Conservation (phyloP, 208 protist species). For the Wallacemonas sp. region DNA sequence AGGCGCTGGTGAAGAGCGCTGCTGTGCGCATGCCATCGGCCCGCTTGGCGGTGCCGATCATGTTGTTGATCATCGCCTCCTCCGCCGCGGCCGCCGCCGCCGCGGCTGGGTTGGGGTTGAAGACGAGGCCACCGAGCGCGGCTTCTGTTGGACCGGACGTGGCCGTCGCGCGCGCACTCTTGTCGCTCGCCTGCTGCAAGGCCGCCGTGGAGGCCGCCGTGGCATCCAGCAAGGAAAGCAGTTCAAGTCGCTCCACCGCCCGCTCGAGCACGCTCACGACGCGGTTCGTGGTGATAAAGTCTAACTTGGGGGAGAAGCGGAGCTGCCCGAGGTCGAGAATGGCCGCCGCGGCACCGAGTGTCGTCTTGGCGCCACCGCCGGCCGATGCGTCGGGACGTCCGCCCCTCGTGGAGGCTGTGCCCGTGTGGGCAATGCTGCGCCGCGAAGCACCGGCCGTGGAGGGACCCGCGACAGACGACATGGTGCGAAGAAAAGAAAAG, state of each 20-base stretch:
- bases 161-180: conserved; percentile 1
- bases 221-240: conserved; percentile 77
- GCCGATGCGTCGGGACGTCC: neutral
- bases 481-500: neutral
- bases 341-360: conserved; percentile 16
- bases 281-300: conserved; percentile 77
- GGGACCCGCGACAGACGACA: neutral
- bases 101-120: conserved; percentile 20
- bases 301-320: conserved; percentile 43
- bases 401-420: too few relatives aligned
- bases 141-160: neutral
- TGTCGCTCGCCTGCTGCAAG: conserved; percentile 4
- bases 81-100: conserved; percentile 32
- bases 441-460: neutral
- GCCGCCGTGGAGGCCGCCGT: conserved; percentile 28
- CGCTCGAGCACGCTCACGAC: conserved; percentile 83
- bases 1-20: conserved; percentile 19
- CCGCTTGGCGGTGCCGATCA: neutral
- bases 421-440: neutral
- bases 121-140: conserved; percentile 6
- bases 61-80: conserved; percentile 13
- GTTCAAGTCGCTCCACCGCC: conserved; percentile 89
- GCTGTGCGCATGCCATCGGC: conserved; percentile 26
- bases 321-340: conserved; percentile 44
- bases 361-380: neutral